These are phyloP conservation scores for Sindora glabra DNA, from an alignment of 306 rosid species.

Conservation along the genomic window DNA sequence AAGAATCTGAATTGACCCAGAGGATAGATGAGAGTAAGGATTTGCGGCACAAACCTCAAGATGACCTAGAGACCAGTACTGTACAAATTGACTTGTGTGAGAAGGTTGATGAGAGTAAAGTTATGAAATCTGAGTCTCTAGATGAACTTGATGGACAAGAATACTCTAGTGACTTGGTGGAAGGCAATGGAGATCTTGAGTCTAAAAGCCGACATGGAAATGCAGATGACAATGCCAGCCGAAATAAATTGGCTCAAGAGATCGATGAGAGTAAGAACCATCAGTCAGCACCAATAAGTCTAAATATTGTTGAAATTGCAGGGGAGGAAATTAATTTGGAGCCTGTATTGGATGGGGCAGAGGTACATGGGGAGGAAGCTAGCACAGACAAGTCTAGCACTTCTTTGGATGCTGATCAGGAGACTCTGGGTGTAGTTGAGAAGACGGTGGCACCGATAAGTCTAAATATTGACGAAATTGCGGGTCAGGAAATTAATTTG, in stretches of 20 bases:
- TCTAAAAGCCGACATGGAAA: conserved; percentile 21
- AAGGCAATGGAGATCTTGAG: conserved; percentile 14
- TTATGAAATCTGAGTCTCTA: conserved; percentile 16
- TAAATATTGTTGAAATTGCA: conserved; percentile 34
- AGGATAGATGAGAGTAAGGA: conserved; percentile 6
- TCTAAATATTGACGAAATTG: conserved; percentile 34
- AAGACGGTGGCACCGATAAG: conserved; percentile 32
- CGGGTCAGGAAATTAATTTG: conserved; percentile 40
- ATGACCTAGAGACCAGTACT: conserved; percentile 3
- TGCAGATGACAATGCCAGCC: conserved; percentile 1
- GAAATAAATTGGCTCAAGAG: conserved; percentile 11
- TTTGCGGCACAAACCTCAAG: conserved; percentile 16
- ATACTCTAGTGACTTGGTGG: conserved; percentile 20
- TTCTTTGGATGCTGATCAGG: conserved; percentile 43
- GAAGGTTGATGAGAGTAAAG: conserved; percentile 13
- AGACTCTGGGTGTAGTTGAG: conserved; percentile 59
- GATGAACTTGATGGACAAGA: conserved; percentile 7
- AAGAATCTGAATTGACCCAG: conserved; percentile 8
- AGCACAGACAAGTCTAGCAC: conserved; percentile 35
- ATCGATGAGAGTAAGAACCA: conserved; percentile 7
- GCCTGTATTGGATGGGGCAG: conserved; percentile 78
- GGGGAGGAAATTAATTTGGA: conserved; percentile 51
- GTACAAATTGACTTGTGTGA: conserved; percentile 14
- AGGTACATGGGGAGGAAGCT: conserved; percentile 63
- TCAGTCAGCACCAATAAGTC: conserved; percentile 17